Percentiles rank a stretch among this genome's conserved stretches.
phyloP scores from a whole-genome alignment of 2,329 filamentous ascomycete species.

The Phaeophleospora eucalypticola region DNA sequence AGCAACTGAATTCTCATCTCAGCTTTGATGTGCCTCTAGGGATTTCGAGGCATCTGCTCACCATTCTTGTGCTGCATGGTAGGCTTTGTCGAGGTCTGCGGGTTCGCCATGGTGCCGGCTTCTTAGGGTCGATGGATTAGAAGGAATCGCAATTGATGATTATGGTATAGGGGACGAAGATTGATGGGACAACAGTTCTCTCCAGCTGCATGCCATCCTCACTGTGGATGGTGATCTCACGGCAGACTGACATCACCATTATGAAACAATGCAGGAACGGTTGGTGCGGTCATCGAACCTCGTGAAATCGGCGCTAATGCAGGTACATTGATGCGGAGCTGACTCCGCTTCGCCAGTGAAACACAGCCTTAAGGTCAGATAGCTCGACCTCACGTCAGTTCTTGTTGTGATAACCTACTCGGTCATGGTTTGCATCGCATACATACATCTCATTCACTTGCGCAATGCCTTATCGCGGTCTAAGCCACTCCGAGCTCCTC shows the following conservation, averaged over 20 bases:
- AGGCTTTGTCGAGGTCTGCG: conserved; percentile 21
- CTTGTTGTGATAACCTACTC: too few relatives aligned
- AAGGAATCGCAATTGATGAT: too few relatives aligned
- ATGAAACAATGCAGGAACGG: conserved; percentile 1
- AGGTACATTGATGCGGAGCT: too few relatives aligned
- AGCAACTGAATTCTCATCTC: conserved; percentile 11
- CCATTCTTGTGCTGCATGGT: conserved; percentile 23
- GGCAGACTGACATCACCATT: conserved; percentile 1
- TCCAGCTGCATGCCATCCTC: background rate
- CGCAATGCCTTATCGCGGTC: too few relatives aligned
- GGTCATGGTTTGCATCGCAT: too few relatives aligned
- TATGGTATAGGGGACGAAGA: background rate
- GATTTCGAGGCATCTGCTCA: background rate
- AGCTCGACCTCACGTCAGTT: too few relatives aligned
- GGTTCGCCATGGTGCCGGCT: conserved; percentile 13
- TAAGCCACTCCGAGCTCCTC: conserved; percentile 62
- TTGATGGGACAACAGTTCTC: background rate
- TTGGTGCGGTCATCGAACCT: background rate
- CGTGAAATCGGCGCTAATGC: conserved; percentile 2
- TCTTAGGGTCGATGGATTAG: background rate
- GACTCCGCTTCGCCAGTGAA: too few relatives aligned
- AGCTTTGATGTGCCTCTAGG: too few relatives aligned
- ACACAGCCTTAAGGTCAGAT: too few relatives aligned
- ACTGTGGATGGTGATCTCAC: conserved; percentile 1
- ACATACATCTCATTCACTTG: too few relatives aligned